A percentile compares a stretch with the other conserved stretches of the same genome.
phyloP scores from a whole-genome alignment of 495 filamentous ascomycete genomes.

The Hypoxylon fragiforme region DNA sequence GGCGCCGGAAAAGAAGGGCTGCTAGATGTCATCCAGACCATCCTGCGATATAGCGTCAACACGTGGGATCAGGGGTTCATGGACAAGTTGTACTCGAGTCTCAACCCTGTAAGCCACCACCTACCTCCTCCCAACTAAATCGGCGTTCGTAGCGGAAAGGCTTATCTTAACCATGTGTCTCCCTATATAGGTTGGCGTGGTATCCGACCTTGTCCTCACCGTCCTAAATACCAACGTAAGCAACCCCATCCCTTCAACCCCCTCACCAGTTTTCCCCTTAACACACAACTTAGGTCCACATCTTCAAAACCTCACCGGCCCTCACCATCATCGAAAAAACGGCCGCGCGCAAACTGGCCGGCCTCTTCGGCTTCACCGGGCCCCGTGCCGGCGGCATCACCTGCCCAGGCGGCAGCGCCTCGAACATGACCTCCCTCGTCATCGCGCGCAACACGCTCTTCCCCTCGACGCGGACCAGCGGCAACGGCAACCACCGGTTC shows the following conservation, averaged over 20 bases:
- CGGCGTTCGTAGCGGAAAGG: too few species aligned
- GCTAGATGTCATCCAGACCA: constrained; percentile 62
- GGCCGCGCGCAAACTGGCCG: constrained; percentile 68
- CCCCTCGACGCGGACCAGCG: constrained; percentile 71
- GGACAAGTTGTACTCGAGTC: constrained; percentile 87
- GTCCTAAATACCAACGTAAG: constrained; percentile 82
- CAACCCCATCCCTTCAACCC: background rate
- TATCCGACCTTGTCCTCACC: constrained; percentile 79
- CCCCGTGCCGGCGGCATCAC: constrained; percentile 80
- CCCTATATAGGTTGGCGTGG: constrained; percentile 67
- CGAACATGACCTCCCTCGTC: constrained; percentile 84
- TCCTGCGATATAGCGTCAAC: constrained; percentile 85
- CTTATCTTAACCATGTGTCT: too few species aligned
- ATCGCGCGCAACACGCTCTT: constrained; percentile 86
- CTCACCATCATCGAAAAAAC: constrained; percentile 83
- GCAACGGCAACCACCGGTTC: constrained; percentile 66
- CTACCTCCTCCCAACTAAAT: background rate
- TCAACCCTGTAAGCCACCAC: constrained; percentile 65
- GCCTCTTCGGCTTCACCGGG: constrained; percentile 73
- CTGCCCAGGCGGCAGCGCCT: constrained; percentile 83
- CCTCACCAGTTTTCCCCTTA: too few species aligned
- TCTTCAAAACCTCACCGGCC: constrained; percentile 88
- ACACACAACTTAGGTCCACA: too few species aligned
- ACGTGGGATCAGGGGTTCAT: constrained; percentile 97
- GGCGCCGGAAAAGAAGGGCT: constrained; percentile 74